phyloP scores from a whole-genome alignment of 148 eudicot genomes.

The Euryodendron excelsum region DNA sequence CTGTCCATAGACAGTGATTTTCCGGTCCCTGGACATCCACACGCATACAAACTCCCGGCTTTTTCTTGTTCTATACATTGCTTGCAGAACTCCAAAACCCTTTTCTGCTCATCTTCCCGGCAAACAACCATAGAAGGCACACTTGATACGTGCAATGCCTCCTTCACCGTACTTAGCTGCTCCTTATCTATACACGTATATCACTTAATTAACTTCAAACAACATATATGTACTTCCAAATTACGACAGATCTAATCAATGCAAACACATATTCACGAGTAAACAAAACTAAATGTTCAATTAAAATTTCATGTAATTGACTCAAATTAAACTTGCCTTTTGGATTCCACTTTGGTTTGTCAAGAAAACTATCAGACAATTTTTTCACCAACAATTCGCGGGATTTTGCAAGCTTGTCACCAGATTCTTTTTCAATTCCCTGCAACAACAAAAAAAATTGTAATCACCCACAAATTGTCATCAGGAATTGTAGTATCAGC shows the following conservation, averaged over 20 bases:
- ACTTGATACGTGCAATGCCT: slow-evolving; percentile 78
- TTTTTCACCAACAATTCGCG: slow-evolving; percentile 38
- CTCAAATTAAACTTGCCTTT: slow-evolving; percentile 32
- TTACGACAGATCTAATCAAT: neutral
- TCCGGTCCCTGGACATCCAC: slow-evolving; percentile 97
- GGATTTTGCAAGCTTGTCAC: too few relatives aligned
- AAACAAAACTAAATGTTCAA: too few relatives aligned
- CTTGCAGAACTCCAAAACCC: slow-evolving; percentile 72
- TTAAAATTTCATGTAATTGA: neutral
- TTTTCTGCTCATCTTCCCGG: slow-evolving; percentile 68
- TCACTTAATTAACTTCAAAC: neutral
- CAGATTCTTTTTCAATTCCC: slow-evolving; percentile 38
- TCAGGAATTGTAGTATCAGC: neutral
- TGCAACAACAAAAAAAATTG: slow-evolving; percentile 7
- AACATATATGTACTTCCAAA: too few relatives aligned
- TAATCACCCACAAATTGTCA: neutral
- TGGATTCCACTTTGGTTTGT: slow-evolving; percentile 71
- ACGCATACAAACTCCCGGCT: slow-evolving; percentile 78
- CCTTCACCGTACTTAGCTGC: slow-evolving; percentile 72
- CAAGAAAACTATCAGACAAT: slow-evolving; percentile 44
- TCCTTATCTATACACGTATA: slow-evolving; percentile 39
- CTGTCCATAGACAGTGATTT: slow-evolving; percentile 83
- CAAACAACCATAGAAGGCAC: slow-evolving; percentile 55
- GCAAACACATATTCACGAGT: too few relatives aligned
- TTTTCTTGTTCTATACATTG: slow-evolving; percentile 54